These are phyloP conservation scores for Calonectria fujianensis DNA, from an alignment of 2,329 filamentous ascomycete species.

Conservation along the genomic window DNA sequence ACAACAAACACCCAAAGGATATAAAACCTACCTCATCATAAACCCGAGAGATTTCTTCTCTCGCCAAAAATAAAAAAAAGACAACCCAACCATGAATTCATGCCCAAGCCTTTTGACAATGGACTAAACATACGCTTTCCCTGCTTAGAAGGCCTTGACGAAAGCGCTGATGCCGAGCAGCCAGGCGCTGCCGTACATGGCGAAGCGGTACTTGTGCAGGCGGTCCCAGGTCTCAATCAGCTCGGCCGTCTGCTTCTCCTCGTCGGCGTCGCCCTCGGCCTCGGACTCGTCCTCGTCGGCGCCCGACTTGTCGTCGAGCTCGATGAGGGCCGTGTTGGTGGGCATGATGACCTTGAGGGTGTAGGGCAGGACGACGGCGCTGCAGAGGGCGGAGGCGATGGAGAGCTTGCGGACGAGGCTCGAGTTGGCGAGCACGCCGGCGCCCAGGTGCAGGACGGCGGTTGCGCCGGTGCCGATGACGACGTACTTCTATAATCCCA, in stretches of 20 bases:
- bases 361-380: slow-evolving; percentile 13
- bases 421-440: background rate
- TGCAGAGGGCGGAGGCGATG: background rate
- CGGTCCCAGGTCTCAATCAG: slow-evolving; percentile 15
- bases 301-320: background rate
- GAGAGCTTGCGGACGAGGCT: slow-evolving; percentile 19
- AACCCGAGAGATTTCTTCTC: too few relatives aligned
- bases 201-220: slow-evolving; percentile 20
- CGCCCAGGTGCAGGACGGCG: background rate
- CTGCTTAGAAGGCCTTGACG: slow-evolving; percentile 5
- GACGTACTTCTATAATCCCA: background rate
- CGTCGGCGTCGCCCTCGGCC: background rate
- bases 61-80: background rate
- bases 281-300: background rate
- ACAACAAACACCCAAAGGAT: background rate
- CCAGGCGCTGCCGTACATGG: slow-evolving; percentile 16
- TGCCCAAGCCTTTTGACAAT: background rate
- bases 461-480: background rate
- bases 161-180: slow-evolving; percentile 1
- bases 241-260: slow-evolving; percentile 6
- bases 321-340: slow-evolving; percentile 14
- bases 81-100: background rate
- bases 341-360: slow-evolving; percentile 22
- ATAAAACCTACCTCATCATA: background rate
- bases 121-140: background rate